These are phyloP conservation scores for Pythium periplocum DNA, from an alignment of 352 stramenopile genomes.

Conservation along the genomic window DNA sequence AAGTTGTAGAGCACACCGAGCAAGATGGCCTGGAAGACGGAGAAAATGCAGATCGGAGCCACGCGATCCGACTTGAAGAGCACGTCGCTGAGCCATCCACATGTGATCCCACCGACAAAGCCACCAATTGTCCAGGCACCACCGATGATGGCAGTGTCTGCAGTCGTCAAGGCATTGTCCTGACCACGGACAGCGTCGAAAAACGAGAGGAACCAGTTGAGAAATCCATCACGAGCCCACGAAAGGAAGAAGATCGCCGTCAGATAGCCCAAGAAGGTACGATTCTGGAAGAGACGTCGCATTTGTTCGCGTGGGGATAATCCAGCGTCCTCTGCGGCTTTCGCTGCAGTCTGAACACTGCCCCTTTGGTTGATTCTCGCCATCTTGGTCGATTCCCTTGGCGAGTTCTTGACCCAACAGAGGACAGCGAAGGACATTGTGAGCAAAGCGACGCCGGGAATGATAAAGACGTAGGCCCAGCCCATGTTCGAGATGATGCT, in stretches of 20 bases:
- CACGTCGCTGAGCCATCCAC: slow-evolving; percentile 65
- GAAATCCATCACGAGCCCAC: slow-evolving; percentile 61
- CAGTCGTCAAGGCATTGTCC: slow-evolving; percentile 27
- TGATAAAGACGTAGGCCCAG: slow-evolving; percentile 69
- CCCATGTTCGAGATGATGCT: slow-evolving; percentile 58
- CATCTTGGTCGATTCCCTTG: slow-evolving; percentile 35
- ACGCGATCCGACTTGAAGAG: slow-evolving; percentile 64
- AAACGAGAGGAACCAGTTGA: slow-evolving; percentile 79
- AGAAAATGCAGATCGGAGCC: slow-evolving; percentile 73
- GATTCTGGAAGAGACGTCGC: slow-evolving; percentile 45
- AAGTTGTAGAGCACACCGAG: slow-evolving; percentile 53
- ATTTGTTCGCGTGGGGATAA: slow-evolving; percentile 45
- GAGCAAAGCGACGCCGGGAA: slow-evolving; percentile 43
- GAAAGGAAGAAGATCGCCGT: slow-evolving; percentile 64
- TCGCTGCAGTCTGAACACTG: neutral
- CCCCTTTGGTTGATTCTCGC: slow-evolving; percentile 5
- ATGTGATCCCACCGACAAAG: slow-evolving; percentile 65
- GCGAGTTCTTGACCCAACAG: slow-evolving; percentile 51
- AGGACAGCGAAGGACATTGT: slow-evolving; percentile 52
- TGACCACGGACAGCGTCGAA: slow-evolving; percentile 53
- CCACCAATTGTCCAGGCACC: slow-evolving; percentile 72
- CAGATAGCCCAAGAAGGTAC: slow-evolving; percentile 65
- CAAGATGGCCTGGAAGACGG: slow-evolving; percentile 46
- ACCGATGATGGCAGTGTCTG: slow-evolving; percentile 57
- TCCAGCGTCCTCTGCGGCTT: slow-evolving; percentile 1